Evolutionary conservation across 2,329 filamentous ascomycete genomes (phyloP), one percentile per base, ranked within the genome.

Genomic region (Phyllachora maydis): DNA sequence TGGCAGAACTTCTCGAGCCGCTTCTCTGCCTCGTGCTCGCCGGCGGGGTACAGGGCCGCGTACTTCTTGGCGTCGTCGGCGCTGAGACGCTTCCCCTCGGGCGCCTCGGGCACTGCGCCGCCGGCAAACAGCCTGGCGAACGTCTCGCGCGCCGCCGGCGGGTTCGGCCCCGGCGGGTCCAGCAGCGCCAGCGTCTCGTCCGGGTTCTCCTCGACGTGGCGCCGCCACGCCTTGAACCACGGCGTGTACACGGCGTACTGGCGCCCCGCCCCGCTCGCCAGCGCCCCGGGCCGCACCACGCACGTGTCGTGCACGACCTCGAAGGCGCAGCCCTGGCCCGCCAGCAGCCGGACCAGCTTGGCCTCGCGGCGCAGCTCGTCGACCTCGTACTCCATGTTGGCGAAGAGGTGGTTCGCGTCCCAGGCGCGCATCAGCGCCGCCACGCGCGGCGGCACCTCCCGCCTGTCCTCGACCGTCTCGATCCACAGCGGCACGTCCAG

Each of bases 301-400:
- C 81, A 88, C 4, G 75, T 78, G 43, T 92, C 83, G 29, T 83
- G 77, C 2, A 74, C 56, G 1, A 71, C 62, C n/a, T 71, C 59
- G 33, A 90, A 69, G 2, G 61, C 56, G 22, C 85, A 64, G 0
- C 65, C 71, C 8, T 60, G 61, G 10, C 67, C 56, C 1, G 72
- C 47, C 29, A 73, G 64, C 19, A 56, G 43, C 14, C 52, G 58
- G 1, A 78, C 58, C 37, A 91, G 47, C 14, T 53, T 54, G 1
- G 69, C 66, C 36, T 93, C 83, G 5, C 82, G 59, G 20, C 82
- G 57, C 28, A 92, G 47, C 47, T 92, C 83, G 39, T 93, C 83
- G 0, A 90, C 79, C 43, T 92, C 83, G 37, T 91, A 92, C 42
- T 92, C 82, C 27, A 82, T 66, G 39, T 91, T 92, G 22, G 75